Evolutionary conservation across 306 rosid species (phyloP).

Genomic region (Vachellia collinsii): DNA sequence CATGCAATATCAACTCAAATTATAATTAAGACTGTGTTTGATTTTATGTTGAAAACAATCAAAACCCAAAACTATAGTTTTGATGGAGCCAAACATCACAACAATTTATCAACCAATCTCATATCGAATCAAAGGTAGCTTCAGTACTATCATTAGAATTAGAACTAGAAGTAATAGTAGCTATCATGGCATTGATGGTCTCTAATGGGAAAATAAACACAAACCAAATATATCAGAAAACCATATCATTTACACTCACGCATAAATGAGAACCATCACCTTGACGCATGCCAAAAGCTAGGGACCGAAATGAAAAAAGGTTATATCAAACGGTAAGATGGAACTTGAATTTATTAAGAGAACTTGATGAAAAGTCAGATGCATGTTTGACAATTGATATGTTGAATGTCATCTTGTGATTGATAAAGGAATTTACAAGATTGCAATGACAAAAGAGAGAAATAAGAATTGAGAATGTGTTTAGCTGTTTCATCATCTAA

Average conservation of each 20-base stretch:
- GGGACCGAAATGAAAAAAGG: neutral
- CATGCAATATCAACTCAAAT: too few relatives aligned
- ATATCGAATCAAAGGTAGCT: neutral
- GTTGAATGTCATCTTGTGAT: conserved; percentile 59
- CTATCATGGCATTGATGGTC: neutral
- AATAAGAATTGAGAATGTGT: conserved; percentile 42
- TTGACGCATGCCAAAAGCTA: neutral
- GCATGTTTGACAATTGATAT: conserved; percentile 51
- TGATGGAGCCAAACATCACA: too few relatives aligned
- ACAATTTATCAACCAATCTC: neutral
- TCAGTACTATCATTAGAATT: neutral
- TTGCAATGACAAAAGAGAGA: conserved; percentile 57
- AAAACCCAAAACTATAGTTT: too few relatives aligned
- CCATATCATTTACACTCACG: neutral
- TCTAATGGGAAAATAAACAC: neutral
- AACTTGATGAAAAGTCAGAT: conserved; percentile 46
- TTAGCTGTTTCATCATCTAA: conserved; percentile 39
- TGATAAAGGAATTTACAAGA: conserved; percentile 77
- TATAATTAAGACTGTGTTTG: too few relatives aligned
- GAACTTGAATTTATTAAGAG: conserved; percentile 46
- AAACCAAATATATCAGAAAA: neutral
- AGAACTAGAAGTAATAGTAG: neutral
- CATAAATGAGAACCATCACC: neutral
- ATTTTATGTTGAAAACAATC: neutral
- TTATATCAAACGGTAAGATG: neutral